Conservation (phyloP, 108 stramenopile species). For the Nannochloropsis granulata region DNA sequence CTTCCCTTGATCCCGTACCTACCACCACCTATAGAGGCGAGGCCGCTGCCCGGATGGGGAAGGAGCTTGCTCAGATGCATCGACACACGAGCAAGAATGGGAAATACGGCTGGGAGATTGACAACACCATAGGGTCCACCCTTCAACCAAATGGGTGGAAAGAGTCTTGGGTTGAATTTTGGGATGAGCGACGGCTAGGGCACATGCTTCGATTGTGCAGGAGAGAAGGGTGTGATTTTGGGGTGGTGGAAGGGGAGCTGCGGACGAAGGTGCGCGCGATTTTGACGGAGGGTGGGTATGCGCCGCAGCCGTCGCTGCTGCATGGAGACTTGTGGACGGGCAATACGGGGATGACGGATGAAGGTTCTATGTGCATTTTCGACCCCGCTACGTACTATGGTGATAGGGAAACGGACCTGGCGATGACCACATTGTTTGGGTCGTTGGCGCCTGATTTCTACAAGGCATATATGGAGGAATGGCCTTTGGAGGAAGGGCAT, state of each 20-base stretch:
- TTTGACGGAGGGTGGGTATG: constrained; percentile 10
- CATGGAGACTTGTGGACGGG: constrained; percentile 71
- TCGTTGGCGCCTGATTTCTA: constrained; percentile 46
- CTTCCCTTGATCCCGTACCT: no score
- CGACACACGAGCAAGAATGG: constrained; percentile 10
- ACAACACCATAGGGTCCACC: constrained; percentile 63
- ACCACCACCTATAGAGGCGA: constrained; percentile 14
- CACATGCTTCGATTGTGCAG: constrained; percentile 52
- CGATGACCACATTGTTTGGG: constrained; percentile 58
- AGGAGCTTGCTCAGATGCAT: constrained; percentile 50
- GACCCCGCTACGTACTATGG: constrained; percentile 70
- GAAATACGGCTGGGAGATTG: constrained; percentile 52
- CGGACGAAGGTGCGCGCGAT: constrained; percentile 11
- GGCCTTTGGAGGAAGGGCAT: constrained; percentile 44
- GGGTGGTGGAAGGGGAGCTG: constrained; percentile 1
- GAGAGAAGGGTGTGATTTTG: constrained; percentile 6
- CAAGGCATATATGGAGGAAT: constrained; percentile 51
- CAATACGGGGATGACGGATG: constrained; percentile 46
- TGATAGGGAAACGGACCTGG: constrained; percentile 58
- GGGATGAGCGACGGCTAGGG: constrained; percentile 48
- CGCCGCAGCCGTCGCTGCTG: constrained; percentile 45
- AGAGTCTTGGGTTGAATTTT: constrained; percentile 60
- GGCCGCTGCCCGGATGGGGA: constrained; percentile 47
- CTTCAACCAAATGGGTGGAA: constrained; percentile 58
- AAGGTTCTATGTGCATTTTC: constrained; percentile 49